Conservation (phyloP, 306 rosid genomes). For the Lathyrus tuberosus region DNA sequence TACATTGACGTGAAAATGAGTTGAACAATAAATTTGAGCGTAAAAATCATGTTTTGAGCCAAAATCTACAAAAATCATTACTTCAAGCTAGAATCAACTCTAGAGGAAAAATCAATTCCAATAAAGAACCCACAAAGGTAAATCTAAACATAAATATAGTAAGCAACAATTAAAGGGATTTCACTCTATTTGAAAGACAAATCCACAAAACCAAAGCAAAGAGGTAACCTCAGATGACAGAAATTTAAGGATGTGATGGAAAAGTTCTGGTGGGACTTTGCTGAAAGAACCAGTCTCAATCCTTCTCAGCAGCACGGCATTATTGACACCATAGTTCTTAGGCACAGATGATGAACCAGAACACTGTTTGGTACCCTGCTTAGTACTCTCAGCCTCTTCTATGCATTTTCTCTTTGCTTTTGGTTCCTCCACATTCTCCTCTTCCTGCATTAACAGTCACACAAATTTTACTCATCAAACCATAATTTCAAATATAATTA, state of each 20-base stretch:
- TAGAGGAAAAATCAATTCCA: not conserved
- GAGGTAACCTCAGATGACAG: slow-evolving; percentile 78
- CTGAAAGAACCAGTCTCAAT: slow-evolving; percentile 74
- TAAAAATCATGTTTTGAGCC: not conserved
- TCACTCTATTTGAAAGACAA: not conserved
- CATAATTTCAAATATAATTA: slow-evolving; percentile 5
- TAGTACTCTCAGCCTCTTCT: slow-evolving; percentile 36
- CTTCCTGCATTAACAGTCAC: slow-evolving; percentile 55
- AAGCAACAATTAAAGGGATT: not conserved
- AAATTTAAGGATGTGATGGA: slow-evolving; percentile 80
- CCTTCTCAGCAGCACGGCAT: slow-evolving; percentile 41
- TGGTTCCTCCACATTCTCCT: slow-evolving; percentile 50
- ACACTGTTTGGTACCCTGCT: slow-evolving; percentile 20
- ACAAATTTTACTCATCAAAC: slow-evolving; percentile 10
- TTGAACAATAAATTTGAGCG: not conserved
- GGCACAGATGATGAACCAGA: slow-evolving; percentile 32
- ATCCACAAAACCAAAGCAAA: not conserved
- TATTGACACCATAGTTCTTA: slow-evolving; percentile 36
- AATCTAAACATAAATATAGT: not conserved
- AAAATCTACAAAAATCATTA: not conserved
- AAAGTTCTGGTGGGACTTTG: slow-evolving; percentile 82
- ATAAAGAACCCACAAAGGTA: not conserved
- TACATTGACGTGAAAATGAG: not conserved
- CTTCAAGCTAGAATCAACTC: not conserved
- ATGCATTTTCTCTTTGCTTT: slow-evolving; percentile 59